These are phyloP conservation scores for Fragosphaeria purpurea DNA, from an alignment of 2,329 filamentous ascomycete genomes.

Conservation along the genomic window DNA sequence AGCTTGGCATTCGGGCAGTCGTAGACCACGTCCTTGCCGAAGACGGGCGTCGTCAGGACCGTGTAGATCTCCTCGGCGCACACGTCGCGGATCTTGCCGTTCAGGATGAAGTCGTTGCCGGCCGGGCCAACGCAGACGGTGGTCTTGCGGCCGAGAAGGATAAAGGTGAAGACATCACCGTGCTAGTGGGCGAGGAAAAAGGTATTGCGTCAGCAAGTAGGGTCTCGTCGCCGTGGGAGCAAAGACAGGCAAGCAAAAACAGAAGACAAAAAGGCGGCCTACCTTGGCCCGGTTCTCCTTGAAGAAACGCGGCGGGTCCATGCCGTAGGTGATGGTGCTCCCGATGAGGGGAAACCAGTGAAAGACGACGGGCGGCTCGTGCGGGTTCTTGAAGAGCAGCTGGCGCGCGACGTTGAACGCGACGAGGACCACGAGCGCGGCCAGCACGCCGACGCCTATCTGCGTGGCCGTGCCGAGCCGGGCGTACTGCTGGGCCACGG, in stretches of 20 bases:
- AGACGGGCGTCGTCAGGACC: slow-evolving; percentile 45
- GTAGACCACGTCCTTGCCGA: slow-evolving; percentile 71
- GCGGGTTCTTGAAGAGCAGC: slow-evolving; percentile 68
- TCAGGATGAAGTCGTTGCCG: slow-evolving; percentile 47
- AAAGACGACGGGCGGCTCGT: slow-evolving; percentile 73
- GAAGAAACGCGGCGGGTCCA: slow-evolving; percentile 88
- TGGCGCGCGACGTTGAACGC: slow-evolving; percentile 73
- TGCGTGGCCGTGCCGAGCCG: slow-evolving; percentile 38
- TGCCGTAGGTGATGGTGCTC: slow-evolving; percentile 88
- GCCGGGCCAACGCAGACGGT: slow-evolving; percentile 39
- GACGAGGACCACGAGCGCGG: slow-evolving; percentile 46
- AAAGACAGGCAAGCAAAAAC: too few relatives aligned
- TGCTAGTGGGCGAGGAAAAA: slow-evolving; percentile 23
- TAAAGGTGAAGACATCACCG: slow-evolving; percentile 45
- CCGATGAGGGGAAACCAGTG: slow-evolving; percentile 77
- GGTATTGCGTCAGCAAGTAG: too few relatives aligned
- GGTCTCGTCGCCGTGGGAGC: too few relatives aligned
- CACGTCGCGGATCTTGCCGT: slow-evolving; percentile 42
- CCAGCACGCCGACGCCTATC: slow-evolving; percentile 32
- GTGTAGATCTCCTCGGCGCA: slow-evolving; percentile 46
- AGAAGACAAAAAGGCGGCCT: slow-evolving; percentile 4
- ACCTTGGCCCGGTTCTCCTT: slow-evolving; percentile 59
- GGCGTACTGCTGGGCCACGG: slow-evolving; percentile 39
- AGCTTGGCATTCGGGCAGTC: slow-evolving; percentile 76
- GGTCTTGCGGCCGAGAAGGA: slow-evolving; percentile 39